A percentile compares a stretch with the other conserved stretches of the same genome.
Conservation (phyloP, 352 stramenopile genomes). For the Globisporangium paroecandrum region DNA sequence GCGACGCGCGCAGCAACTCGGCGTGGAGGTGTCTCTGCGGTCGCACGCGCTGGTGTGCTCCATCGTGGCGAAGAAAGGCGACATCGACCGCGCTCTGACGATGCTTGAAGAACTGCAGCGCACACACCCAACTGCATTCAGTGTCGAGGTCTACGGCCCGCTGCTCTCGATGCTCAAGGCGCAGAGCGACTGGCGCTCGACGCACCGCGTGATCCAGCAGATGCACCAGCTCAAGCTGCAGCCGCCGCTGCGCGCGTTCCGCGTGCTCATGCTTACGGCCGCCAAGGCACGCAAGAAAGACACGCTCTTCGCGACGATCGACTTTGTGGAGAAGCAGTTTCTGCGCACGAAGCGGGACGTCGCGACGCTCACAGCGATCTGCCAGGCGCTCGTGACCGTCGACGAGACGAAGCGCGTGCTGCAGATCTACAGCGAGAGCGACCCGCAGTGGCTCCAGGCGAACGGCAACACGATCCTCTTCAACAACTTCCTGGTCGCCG, state of each 20-base stretch:
- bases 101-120: slow-evolving; percentile 30
- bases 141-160: slow-evolving; percentile 36
- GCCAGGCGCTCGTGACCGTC: slow-evolving; percentile 52
- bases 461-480: slow-evolving; percentile 46
- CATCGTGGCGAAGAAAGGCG: slow-evolving; percentile 44
- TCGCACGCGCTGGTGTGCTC: slow-evolving; percentile 49
- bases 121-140: slow-evolving; percentile 22
- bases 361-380: slow-evolving; percentile 52
- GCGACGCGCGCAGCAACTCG: slow-evolving; percentile 33
- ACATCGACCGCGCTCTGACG: slow-evolving; percentile 40
- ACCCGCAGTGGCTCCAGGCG: slow-evolving; percentile 33
- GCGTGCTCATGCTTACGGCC: slow-evolving; percentile 54
- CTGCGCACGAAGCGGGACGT: slow-evolving; percentile 31
- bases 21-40: slow-evolving; percentile 27
- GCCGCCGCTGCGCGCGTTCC: slow-evolving; percentile 51
- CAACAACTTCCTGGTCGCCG: slow-evolving; percentile 62
- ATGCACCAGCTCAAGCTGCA: slow-evolving; percentile 54
- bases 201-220: slow-evolving; percentile 51
- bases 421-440: slow-evolving; percentile 42
- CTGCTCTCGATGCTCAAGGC: slow-evolving; percentile 54
- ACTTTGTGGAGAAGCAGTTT: slow-evolving; percentile 48
- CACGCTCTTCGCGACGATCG: slow-evolving; percentile 40
- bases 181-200: slow-evolving; percentile 58
- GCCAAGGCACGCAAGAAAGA: slow-evolving; percentile 44
- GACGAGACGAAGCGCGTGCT: slow-evolving; percentile 41